phyloP scores from a whole-genome alignment of 2,329 filamentous ascomycete species.

The Raffaelea albimanens region DNA sequence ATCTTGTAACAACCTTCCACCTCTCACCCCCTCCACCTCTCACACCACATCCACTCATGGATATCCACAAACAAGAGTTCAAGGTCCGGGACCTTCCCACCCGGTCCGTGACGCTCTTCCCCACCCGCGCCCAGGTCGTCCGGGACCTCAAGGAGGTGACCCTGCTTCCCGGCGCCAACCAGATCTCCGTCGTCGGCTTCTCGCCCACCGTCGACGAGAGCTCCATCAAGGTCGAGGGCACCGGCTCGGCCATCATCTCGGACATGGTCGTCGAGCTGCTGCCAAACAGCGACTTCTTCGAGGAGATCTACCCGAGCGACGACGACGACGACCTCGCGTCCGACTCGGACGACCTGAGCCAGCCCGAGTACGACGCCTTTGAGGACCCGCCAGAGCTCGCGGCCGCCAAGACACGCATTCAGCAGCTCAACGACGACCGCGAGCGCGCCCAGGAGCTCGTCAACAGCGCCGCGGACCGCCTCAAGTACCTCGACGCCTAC shows the following conservation, averaged over 20 bases:
- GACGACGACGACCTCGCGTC: constrained; percentile 21
- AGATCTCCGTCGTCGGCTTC: constrained; percentile 45
- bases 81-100: constrained; percentile 47
- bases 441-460: constrained; percentile 20
- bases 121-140: constrained; percentile 48
- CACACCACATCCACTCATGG: constrained; percentile 19
- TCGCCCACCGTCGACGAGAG: constrained; percentile 43
- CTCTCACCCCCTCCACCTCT: neutral
- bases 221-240: constrained; percentile 51
- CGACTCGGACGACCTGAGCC: constrained; percentile 19
- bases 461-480: constrained; percentile 25
- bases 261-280: constrained; percentile 54
- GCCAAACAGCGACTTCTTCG: constrained; percentile 42
- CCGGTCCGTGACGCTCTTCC: constrained; percentile 54
- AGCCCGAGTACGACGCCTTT: constrained; percentile 18
- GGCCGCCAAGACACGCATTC: constrained; percentile 21
- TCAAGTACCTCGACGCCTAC: constrained; percentile 31
- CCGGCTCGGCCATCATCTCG: constrained; percentile 45
- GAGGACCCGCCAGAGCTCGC: constrained; percentile 20
- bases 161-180: constrained; percentile 44
- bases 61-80: constrained; percentile 37
- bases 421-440: constrained; percentile 20
- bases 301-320: constrained; percentile 42
- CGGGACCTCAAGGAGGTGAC: constrained; percentile 47
- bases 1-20: too few relatives aligned